These are phyloP conservation scores for Ogataea methylovora DNA, from an alignment of 805 yeast genomes.

Conservation along the genomic window DNA sequence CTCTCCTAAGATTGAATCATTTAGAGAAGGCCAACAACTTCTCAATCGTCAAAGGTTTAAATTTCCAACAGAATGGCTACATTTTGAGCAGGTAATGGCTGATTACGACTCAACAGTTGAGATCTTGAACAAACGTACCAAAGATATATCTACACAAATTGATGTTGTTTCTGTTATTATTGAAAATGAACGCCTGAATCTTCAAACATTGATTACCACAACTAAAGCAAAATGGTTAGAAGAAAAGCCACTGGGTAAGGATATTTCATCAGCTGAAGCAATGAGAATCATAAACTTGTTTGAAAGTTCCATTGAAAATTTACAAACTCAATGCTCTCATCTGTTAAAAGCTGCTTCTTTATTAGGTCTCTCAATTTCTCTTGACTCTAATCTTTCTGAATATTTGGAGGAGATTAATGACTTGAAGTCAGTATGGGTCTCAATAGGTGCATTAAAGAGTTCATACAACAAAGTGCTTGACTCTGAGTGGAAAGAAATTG, in stretches of 20 bases:
- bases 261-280: conserved; percentile 35
- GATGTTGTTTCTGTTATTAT: conserved; percentile 32
- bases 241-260: conserved; percentile 39
- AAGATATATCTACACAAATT: conserved; percentile 17
- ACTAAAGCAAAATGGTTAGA: conserved; percentile 39
- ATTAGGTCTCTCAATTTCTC: conserved; percentile 25
- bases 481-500: conserved; percentile 41
- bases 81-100: conserved; percentile 53
- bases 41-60: conserved; percentile 34
- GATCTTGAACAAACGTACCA: conserved; percentile 31
- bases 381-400: conserved; percentile 21
- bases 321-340: conserved; percentile 9
- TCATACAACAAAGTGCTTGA: conserved; percentile 34
- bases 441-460: conserved; percentile 45
- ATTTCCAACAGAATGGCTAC: conserved; percentile 49
- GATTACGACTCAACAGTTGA: conserved; percentile 36
- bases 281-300: conserved; percentile 26
- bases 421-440: conserved; percentile 55
- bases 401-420: conserved; percentile 45
- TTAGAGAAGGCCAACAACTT: conserved; percentile 21
- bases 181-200: conserved; percentile 31
- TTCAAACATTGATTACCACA: conserved; percentile 24
- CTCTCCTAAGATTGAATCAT: conserved; percentile 12
- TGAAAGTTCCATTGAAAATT: conserved; percentile 9
- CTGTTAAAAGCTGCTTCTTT: conserved; percentile 26